Evolutionary conservation across 2,329 filamentous ascomycete species (phyloP).

Genomic region (Aspergillus felis): DNA sequence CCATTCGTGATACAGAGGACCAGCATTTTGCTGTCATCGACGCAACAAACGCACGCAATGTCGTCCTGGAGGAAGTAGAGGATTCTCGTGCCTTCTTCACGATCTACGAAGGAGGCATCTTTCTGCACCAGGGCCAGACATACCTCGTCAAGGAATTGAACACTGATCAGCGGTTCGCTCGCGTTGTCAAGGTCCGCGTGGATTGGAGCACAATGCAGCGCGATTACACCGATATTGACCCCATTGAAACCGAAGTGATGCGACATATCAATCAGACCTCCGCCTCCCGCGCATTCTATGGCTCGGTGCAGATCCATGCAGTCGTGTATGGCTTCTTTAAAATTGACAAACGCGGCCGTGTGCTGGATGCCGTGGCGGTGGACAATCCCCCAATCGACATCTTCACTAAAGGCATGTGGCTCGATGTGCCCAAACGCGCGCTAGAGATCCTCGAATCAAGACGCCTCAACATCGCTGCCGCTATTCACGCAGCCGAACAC

Average conservation of each 20-base stretch:
- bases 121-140: conserved; percentile 89
- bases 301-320: conserved; percentile 77
- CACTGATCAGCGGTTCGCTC: conserved; percentile 74
- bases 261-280: conserved; percentile 60
- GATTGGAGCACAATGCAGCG: conserved; percentile 94
- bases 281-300: conserved; percentile 72
- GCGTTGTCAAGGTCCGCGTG: conserved; percentile 82
- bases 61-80: conserved; percentile 92
- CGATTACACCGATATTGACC: conserved; percentile 91
- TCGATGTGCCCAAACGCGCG: conserved; percentile 77
- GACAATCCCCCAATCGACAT: conserved; percentile 89
- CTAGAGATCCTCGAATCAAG: conserved; percentile 72
- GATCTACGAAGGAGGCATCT: conserved; percentile 94
- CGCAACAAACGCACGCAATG: conserved; percentile 71
- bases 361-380: conserved; percentile 87
- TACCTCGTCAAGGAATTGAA: conserved; percentile 89
- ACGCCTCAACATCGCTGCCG: conserved; percentile 75
- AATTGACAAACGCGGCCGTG: conserved; percentile 76
- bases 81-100: conserved; percentile 93
- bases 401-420: conserved; percentile 87
- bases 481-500: conserved; percentile 93
- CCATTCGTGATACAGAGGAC: conserved; percentile 84
- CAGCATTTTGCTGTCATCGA: conserved; percentile 94
- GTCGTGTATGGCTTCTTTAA: conserved; percentile 98
- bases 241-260: conserved; percentile 85